Conservation (phyloP, 768 basidiomycete genomes). For the Leccinum longicurvipes region DNA sequence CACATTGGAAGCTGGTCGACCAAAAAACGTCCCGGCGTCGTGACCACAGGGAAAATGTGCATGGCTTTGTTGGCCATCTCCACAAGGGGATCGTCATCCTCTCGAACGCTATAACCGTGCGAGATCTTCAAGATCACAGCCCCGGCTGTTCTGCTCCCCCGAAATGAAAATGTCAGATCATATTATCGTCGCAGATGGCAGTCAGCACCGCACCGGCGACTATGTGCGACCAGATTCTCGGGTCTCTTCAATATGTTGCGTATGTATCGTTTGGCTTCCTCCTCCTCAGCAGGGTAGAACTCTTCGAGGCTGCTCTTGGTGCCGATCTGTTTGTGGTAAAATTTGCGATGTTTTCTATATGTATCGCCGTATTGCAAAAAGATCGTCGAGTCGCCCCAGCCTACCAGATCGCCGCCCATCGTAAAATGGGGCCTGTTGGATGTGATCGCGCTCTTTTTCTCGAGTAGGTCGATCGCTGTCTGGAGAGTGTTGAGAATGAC, state of each 20-base stretch:
- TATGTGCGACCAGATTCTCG: conserved; percentile 3
- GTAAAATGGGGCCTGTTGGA: conserved; percentile 9
- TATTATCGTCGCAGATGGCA: not conserved
- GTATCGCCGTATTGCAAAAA: conserved; percentile 12
- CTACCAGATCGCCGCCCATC: conserved; percentile 22
- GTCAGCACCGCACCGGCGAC: not conserved
- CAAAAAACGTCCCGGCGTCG: conserved; percentile 7
- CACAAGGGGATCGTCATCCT: conserved; percentile 32
- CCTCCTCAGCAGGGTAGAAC: conserved; percentile 5
- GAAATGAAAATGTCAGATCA: not conserved
- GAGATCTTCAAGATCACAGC: conserved; percentile 35
- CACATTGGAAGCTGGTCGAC: conserved; percentile 9
- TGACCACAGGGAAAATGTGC: conserved; percentile 5
- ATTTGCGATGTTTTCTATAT: conserved; percentile 4
- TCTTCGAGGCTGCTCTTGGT: conserved; percentile 2
- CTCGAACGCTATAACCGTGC: conserved; percentile 34
- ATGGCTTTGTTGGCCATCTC: conserved; percentile 26
- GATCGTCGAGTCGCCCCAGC: not conserved
- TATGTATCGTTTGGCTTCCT: conserved; percentile 2
- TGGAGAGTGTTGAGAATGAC: conserved; percentile 47
- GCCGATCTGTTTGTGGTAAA: conserved; percentile 7
- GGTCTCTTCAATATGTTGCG: conserved; percentile 1
- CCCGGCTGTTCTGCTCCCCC: conserved; percentile 29
- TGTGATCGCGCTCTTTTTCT: conserved; percentile 5
- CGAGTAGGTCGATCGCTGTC: conserved; percentile 18